Evolutionary conservation across 257 asterid species (phyloP).

Genomic region (Solanum ossicruentum): DNA sequence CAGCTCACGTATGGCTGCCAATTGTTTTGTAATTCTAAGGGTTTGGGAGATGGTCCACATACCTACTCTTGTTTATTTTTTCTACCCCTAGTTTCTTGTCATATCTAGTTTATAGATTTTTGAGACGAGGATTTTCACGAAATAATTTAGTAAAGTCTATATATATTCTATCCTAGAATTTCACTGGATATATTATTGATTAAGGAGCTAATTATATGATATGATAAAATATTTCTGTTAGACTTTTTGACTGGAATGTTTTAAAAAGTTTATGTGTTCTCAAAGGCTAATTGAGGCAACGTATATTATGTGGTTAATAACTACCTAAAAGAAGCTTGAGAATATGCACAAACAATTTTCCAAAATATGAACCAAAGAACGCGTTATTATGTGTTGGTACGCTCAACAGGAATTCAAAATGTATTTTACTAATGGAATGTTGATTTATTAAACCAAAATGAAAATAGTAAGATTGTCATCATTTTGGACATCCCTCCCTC

Average conservation of each 20-base stretch:
- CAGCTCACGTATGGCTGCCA: constrained; percentile 19
- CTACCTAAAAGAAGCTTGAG: background rate
- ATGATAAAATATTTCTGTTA: background rate
- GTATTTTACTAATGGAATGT: background rate
- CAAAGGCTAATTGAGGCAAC: background rate
- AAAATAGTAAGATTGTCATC: background rate
- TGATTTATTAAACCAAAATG: background rate
- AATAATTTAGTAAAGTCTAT: too few relatives aligned
- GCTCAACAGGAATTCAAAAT: background rate
- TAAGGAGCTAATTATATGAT: background rate
- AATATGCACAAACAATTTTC: background rate
- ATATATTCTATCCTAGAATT: too few relatives aligned
- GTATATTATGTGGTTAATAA: background rate
- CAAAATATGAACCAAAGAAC: background rate
- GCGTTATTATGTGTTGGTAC: background rate
- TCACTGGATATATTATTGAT: too few relatives aligned
- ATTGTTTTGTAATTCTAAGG: constrained; percentile 1
- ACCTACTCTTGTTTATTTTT: background rate
- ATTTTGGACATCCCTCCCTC: background rate
- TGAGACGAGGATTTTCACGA: too few relatives aligned
- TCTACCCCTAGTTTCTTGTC: too few relatives aligned
- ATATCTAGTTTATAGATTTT: too few relatives aligned
- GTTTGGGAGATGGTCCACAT: background rate
- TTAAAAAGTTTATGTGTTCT: background rate
- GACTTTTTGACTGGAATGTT: background rate